These are phyloP conservation scores for Fusarium metavorans DNA, from an alignment of 2,329 filamentous ascomycete genomes.

Conservation along the genomic window DNA sequence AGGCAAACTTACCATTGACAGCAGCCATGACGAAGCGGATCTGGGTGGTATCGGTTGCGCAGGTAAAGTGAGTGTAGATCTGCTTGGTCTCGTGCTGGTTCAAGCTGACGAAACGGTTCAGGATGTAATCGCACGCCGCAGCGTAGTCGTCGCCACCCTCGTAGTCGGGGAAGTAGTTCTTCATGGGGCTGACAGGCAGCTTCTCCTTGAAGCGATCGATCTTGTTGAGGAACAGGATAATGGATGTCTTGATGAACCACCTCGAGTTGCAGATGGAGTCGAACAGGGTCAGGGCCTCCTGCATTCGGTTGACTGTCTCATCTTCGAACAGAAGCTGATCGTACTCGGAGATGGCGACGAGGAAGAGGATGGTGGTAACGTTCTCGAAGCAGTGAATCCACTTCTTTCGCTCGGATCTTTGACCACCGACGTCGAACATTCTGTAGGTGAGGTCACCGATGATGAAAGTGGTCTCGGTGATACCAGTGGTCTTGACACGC, in stretches of 20 bases:
- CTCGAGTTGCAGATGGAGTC: slow-evolving; percentile 90
- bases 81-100: slow-evolving; percentile 99
- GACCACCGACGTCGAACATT: slow-evolving; percentile 98
- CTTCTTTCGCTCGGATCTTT: slow-evolving; percentile 97
- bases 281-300: slow-evolving; percentile 87
- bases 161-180: slow-evolving; percentile 90
- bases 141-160: slow-evolving; percentile 97
- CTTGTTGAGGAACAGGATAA: slow-evolving; percentile 92
- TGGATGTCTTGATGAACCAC: slow-evolving; percentile 92
- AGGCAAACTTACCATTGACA: slow-evolving; percentile 86
- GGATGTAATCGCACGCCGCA: slow-evolving; percentile 96
- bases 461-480: slow-evolving; percentile 96
- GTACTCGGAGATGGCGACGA: slow-evolving; percentile 97
- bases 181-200: slow-evolving; percentile 84
- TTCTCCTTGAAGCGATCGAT: slow-evolving; percentile 92
- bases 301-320: slow-evolving; percentile 96
- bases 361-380: slow-evolving; percentile 94
- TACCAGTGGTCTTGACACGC: slow-evolving; percentile 97
- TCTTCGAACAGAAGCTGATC: slow-evolving; percentile 96
- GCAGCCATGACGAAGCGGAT: slow-evolving; percentile 99
- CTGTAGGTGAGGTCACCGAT: slow-evolving; percentile 94
- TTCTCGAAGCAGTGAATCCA: slow-evolving; percentile 99
- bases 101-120: slow-evolving; percentile 97
- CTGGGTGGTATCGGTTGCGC: slow-evolving; percentile 97
- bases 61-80: slow-evolving; percentile 99